phyloP scores from a whole-genome alignment of 208 protist species.

The Porcisia deanei region DNA sequence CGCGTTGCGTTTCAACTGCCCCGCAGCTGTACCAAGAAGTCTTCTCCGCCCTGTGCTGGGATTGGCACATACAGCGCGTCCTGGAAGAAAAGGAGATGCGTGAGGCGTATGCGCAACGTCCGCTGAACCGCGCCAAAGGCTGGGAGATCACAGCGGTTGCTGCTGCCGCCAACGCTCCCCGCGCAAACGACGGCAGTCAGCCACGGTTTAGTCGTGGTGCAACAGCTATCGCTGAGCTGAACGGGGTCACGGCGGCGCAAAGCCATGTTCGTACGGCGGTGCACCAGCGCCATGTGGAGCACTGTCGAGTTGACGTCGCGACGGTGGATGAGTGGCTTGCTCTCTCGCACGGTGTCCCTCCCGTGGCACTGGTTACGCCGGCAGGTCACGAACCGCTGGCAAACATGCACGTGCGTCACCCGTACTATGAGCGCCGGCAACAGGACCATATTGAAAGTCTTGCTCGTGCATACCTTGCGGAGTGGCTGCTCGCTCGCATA shows the following conservation, averaged over 20 bases:
- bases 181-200: background rate
- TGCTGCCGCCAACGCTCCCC: background rate
- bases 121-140: conserved; percentile 19
- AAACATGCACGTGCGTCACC: conserved; percentile 17
- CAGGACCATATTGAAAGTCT: conserved; percentile 9
- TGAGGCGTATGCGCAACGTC: conserved; percentile 14
- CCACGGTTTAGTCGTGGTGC: background rate
- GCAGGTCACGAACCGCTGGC: background rate
- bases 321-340: conserved; percentile 5
- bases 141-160: conserved; percentile 15
- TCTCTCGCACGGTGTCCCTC: background rate
- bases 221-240: background rate
- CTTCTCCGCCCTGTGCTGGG: conserved; percentile 29
- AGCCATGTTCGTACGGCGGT: conserved; percentile 13
- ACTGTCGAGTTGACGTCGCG: conserved; percentile 9
- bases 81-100: conserved; percentile 16
- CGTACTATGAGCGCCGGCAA: conserved; percentile 7
- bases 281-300: background rate
- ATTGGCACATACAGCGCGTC: conserved; percentile 12
- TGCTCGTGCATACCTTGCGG: conserved; percentile 20
- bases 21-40: conserved; percentile 17
- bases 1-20: background rate
- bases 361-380: background rate
- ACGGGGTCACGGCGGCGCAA: conserved; percentile 19
- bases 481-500: conserved; percentile 23